Conservation (phyloP, 192 early-diverging fungal species). For the Chytriomyces sp. region DNA sequence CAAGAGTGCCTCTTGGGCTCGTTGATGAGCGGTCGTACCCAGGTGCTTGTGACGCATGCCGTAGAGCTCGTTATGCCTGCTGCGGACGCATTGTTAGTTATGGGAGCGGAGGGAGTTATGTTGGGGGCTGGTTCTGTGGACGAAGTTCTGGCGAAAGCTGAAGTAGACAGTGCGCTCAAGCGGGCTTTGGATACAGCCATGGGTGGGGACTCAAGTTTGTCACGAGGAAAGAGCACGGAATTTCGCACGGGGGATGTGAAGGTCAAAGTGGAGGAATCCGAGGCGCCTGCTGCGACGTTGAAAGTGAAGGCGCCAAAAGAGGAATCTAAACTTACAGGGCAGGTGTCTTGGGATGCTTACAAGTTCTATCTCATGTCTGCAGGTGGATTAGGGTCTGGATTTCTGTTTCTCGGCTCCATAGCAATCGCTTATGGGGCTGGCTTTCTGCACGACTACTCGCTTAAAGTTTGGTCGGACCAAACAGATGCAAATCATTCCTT, state of each 20-base stretch:
- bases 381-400: constrained; percentile 34
- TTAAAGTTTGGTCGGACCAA: constrained; percentile 42
- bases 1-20: constrained; percentile 63
- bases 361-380: constrained; percentile 37
- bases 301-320: constrained; percentile 25
- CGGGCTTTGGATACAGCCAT: constrained; percentile 1
- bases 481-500: neutral
- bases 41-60: constrained; percentile 82
- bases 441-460: constrained; percentile 41
- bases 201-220: neutral
- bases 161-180: neutral
- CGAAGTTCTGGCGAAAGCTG: neutral
- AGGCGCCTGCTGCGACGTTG: neutral
- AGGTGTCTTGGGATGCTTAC: constrained; percentile 43
- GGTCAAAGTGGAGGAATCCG: neutral
- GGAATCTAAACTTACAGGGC: constrained; percentile 37
- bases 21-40: constrained; percentile 60
- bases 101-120: constrained; percentile 17
- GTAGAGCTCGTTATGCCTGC: constrained; percentile 25
- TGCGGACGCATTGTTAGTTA: constrained; percentile 34
- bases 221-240: neutral
- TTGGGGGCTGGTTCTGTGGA: neutral
- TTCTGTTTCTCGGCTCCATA: constrained; percentile 27
- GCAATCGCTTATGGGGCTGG: constrained; percentile 33
- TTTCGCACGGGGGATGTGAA: neutral